phyloP scores from a whole-genome alignment of 441 rosid species.

The Gossypium aridum region DNA sequence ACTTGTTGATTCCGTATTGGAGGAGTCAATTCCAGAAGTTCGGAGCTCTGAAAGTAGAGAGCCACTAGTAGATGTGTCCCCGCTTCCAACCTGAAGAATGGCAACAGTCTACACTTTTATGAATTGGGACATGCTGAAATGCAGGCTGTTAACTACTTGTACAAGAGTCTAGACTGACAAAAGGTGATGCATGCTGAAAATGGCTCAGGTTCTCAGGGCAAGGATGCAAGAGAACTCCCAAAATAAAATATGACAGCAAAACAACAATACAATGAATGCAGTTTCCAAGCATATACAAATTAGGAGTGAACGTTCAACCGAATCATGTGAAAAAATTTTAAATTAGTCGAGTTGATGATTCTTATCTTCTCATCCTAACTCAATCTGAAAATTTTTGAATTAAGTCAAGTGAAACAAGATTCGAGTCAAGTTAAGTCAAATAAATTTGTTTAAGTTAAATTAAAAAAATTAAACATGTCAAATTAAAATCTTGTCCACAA shows the following conservation, averaged over 20 bases:
- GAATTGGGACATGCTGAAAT: neutral
- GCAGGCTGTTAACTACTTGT: neutral
- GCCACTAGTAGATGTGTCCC: slow-evolving; percentile 52
- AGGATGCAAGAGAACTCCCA: neutral
- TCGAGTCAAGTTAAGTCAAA: no score
- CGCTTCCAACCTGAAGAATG: slow-evolving; percentile 45
- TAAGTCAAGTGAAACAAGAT: no score
- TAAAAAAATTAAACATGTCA: no score
- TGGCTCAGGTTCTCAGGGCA: neutral
- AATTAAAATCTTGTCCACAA: no score
- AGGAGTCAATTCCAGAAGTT: slow-evolving; percentile 43
- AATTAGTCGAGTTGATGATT: no score
- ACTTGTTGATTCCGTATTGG: slow-evolving; percentile 34
- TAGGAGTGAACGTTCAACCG: no score
- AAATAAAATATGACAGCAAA: neutral
- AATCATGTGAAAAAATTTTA: no score
- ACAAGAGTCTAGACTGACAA: neutral
- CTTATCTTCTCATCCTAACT: no score
- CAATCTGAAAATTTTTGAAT: no score
- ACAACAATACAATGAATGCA: neutral
- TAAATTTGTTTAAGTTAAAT: no score
- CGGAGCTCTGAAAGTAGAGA: slow-evolving; percentile 46
- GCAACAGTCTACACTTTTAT: neutral
- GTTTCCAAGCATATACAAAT: neutral
- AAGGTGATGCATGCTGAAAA: neutral